phyloP scores from a whole-genome alignment of 257 asterid genomes.

The Nicotiana knightiana region DNA sequence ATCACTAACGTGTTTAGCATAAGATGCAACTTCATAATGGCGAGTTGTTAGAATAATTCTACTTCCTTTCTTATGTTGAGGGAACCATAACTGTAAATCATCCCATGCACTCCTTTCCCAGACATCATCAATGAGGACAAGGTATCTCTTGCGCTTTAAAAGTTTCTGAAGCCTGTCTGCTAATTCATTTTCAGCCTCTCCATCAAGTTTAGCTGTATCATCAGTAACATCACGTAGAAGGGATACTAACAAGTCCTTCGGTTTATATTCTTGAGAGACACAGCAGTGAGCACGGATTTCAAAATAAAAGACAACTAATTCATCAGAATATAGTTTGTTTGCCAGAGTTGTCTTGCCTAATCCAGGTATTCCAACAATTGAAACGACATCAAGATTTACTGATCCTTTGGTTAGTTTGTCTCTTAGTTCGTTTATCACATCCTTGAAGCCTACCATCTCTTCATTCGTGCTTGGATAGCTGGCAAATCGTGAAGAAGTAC shows the following conservation, averaged over 20 bases:
- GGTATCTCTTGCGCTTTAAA: constrained; percentile 22
- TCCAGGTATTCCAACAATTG: constrained; percentile 39
- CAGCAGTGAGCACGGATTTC: constrained; percentile 19
- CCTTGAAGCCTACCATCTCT: constrained; percentile 22
- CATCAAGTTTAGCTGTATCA: neutral
- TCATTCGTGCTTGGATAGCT: neutral
- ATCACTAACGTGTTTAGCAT: neutral
- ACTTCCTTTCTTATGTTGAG: constrained; percentile 18
- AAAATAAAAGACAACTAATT: constrained; percentile 7
- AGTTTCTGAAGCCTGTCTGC: neutral
- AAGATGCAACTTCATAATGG: neutral
- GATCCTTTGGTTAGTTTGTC: constrained; percentile 1
- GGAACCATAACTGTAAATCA: neutral
- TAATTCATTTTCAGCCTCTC: neutral
- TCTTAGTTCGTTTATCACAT: neutral
- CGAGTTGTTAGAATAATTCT: constrained; percentile 19
- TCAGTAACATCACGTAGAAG: neutral
- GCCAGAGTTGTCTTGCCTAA: constrained; percentile 36
- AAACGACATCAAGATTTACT: neutral
- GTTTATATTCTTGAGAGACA: constrained; percentile 20
- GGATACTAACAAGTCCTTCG: constrained; percentile 12
- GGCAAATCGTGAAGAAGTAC: neutral
- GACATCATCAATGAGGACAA: constrained; percentile 40
- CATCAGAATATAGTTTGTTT: constrained; percentile 13
- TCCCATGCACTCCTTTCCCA: constrained; percentile 26